These are phyloP conservation scores for Lodderomyces margitis DNA, from an alignment of 1,139 yeast genomes.

Conservation along the genomic window DNA sequence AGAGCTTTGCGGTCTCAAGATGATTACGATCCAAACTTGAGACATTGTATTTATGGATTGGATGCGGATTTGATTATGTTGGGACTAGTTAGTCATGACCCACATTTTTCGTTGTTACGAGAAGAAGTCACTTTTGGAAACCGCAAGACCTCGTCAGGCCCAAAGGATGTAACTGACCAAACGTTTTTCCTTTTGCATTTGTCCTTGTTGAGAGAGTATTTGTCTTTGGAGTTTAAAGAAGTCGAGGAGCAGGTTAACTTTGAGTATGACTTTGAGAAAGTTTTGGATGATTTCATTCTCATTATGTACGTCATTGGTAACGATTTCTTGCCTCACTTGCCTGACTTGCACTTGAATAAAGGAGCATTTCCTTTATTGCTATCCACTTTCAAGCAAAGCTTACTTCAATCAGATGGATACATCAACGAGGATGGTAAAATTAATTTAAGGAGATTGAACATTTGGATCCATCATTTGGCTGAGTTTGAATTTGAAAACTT, in stretches of 20 bases:
- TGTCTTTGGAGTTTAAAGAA: slow-evolving; percentile 80
- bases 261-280: slow-evolving; percentile 81
- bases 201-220: slow-evolving; percentile 84
- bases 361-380: slow-evolving; percentile 93
- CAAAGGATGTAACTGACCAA: slow-evolving; percentile 68
- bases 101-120: slow-evolving; percentile 90
- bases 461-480: slow-evolving; percentile 70
- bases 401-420: slow-evolving; percentile 77
- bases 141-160: slow-evolving; percentile 31
- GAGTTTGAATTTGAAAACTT: slow-evolving; percentile 79
- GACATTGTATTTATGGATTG: slow-evolving; percentile 95
- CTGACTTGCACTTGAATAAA: slow-evolving; percentile 87
- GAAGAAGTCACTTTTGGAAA: slow-evolving; percentile 95
- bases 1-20: slow-evolving; percentile 76
- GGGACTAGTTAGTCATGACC: slow-evolving; percentile 96
- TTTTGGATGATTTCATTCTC: slow-evolving; percentile 88
- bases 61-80: slow-evolving; percentile 97
- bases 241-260: slow-evolving; percentile 62
- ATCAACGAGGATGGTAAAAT: slow-evolving; percentile 81
- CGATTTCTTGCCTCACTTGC: slow-evolving; percentile 97
- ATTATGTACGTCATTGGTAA: slow-evolving; percentile 95
- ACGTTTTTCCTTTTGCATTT: slow-evolving; percentile 81
- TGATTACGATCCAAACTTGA: slow-evolving; percentile 75
- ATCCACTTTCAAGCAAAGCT: slow-evolving; percentile 80
- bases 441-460: slow-evolving; percentile 65